Percentiles rank a stretch among this genome's conserved stretches.
phyloP scores from a whole-genome alignment of 2,329 filamentous ascomycete species.

The Aspergillus sp. region DNA sequence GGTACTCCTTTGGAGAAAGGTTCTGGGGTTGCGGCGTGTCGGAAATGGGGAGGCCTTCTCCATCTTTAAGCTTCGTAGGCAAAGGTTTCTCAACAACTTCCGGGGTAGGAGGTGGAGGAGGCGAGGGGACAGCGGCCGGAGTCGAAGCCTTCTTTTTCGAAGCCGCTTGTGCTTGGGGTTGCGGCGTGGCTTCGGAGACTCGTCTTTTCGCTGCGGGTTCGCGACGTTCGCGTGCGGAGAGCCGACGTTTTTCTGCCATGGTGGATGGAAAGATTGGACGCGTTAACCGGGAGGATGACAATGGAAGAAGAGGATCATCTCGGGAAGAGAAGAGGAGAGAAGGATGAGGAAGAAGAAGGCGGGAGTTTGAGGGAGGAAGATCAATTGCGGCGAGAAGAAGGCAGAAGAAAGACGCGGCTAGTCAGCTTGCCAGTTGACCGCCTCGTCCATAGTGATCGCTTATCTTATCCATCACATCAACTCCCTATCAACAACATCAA shows the following conservation, averaged over 20 bases:
- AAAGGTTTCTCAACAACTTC: conserved; percentile 42
- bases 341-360: conserved; percentile 11
- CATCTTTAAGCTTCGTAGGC: conserved; percentile 54
- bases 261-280: background rate
- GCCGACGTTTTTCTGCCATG: conserved; percentile 46
- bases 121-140: conserved; percentile 19
- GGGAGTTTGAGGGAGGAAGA: background rate
- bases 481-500: no score
- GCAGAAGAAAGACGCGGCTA: conserved; percentile 3
- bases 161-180: conserved; percentile 24
- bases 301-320: conserved; percentile 8
- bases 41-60: conserved; percentile 54
- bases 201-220: conserved; percentile 45
- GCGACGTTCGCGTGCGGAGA: conserved; percentile 43
- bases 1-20: conserved; percentile 55
- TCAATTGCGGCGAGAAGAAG: background rate
- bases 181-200: conserved; percentile 38
- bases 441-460: no score
- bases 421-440: background rate
- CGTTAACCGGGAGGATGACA: background rate
- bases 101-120: conserved; percentile 26
- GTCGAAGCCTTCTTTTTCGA: conserved; percentile 37
- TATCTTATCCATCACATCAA: background rate
- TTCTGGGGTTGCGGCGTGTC: conserved; percentile 48
- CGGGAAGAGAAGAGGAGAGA: conserved; percentile 7